Percentiles rank a stretch among this genome's conserved stretches.
These are phyloP conservation scores for Kodamaea derodonti DNA, from an alignment of 1,139 yeast species.

Conservation along the genomic window DNA sequence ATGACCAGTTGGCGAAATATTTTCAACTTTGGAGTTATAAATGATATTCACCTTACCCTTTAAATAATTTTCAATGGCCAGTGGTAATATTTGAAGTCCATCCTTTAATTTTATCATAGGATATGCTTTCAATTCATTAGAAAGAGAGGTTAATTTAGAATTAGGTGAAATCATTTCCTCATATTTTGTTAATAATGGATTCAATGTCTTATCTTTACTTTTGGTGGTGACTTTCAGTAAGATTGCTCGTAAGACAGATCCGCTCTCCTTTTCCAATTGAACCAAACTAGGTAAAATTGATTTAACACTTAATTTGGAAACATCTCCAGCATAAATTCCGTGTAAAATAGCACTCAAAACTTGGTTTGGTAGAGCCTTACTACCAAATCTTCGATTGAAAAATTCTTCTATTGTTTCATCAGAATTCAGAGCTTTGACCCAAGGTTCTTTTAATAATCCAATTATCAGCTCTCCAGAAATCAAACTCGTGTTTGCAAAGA, in stretches of 20 bases:
- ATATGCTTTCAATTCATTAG: constrained; percentile 33
- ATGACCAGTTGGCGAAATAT: constrained; percentile 15
- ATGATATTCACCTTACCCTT: constrained; percentile 31
- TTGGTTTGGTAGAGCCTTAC: constrained; percentile 50
- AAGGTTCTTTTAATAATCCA: constrained; percentile 43
- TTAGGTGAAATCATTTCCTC: constrained; percentile 31
- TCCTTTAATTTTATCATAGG: constrained; percentile 52
- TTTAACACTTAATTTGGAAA: constrained; percentile 58
- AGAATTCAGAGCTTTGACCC: constrained; percentile 18
- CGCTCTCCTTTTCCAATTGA: constrained; percentile 54
- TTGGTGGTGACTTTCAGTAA: constrained; percentile 12
- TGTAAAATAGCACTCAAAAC: constrained; percentile 78
- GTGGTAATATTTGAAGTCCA: constrained; percentile 56
- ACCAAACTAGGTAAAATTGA: constrained; percentile 53
- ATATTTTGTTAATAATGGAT: constrained; percentile 21
- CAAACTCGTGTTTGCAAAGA: constrained; percentile 38
- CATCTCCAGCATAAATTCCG: constrained; percentile 91
- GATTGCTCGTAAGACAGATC: constrained; percentile 49
- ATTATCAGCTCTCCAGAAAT: constrained; percentile 21
- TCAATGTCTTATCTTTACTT: constrained; percentile 8
- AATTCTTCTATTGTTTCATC: constrained; percentile 78
- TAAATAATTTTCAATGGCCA: constrained; percentile 34
- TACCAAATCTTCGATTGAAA: constrained; percentile 66
- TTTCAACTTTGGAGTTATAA: constrained; percentile 18
- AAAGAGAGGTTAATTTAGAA: constrained; percentile 33